Conservation (phyloP, 2,329 filamentous ascomycete genomes). For the Aspergillus pseudonomiae region DNA sequence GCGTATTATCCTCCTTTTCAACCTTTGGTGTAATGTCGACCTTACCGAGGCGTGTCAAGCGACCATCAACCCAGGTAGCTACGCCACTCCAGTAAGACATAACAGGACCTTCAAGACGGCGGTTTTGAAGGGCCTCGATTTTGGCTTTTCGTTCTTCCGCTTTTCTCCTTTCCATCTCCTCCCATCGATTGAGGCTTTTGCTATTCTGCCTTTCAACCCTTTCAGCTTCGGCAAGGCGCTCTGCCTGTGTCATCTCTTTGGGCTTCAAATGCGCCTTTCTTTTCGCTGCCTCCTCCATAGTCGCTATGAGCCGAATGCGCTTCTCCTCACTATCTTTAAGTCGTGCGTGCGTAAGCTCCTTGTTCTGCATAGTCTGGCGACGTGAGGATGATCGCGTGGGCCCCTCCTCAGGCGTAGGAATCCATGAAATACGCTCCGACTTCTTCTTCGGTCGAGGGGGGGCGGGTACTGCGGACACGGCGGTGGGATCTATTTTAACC, state of each 20-base stretch:
- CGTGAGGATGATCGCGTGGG: slow-evolving; percentile 65
- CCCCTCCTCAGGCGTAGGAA: slow-evolving; percentile 64
- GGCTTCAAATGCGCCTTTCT: slow-evolving; percentile 73
- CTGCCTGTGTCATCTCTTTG: slow-evolving; percentile 81
- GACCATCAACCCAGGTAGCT: slow-evolving; percentile 77
- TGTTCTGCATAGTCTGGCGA: slow-evolving; percentile 66
- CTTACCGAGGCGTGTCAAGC: slow-evolving; percentile 70
- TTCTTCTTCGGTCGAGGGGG: slow-evolving; percentile 64
- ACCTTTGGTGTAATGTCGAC: slow-evolving; percentile 50
- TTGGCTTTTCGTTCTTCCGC: slow-evolving; percentile 81
- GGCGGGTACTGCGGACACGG: slow-evolving; percentile 38
- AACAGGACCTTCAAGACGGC: slow-evolving; percentile 84
- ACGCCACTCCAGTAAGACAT: slow-evolving; percentile 94
- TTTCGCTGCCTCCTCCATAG: slow-evolving; percentile 64
- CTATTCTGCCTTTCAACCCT: slow-evolving; percentile 82
- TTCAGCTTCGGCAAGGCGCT: slow-evolving; percentile 80
- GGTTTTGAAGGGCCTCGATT: slow-evolving; percentile 83
- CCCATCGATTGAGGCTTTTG: slow-evolving; percentile 91
- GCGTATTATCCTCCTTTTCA: slow-evolving; percentile 53
- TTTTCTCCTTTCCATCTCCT: slow-evolving; percentile 85
- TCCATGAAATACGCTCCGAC: slow-evolving; percentile 71
- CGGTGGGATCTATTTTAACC: slow-evolving; percentile 68
- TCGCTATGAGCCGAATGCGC: slow-evolving; percentile 51
- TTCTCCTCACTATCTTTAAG: slow-evolving; percentile 54
- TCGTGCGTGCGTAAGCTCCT: slow-evolving; percentile 57